Percentiles rank a stretch among this genome's conserved stretches.
phyloP scores from a whole-genome alignment of 768 basidiomycete species.

The Guyanaporus albipodus region DNA sequence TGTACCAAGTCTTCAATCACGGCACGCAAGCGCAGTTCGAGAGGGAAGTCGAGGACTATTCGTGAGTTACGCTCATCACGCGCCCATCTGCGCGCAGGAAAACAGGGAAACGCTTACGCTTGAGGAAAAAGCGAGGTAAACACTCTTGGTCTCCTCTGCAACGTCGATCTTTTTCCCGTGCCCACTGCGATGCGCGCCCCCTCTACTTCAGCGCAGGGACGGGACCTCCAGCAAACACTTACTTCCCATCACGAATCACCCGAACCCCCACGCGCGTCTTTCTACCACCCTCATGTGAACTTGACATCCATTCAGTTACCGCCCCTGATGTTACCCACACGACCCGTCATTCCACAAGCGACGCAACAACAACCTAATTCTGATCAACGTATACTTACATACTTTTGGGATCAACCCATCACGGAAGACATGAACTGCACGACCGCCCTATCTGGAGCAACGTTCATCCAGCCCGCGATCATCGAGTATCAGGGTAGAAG shows the following conservation, averaged over 20 bases:
- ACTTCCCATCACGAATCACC: conserved; percentile 1
- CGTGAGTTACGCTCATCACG: conserved; percentile 32
- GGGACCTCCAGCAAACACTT: conserved; percentile 14
- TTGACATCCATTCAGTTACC: conserved; percentile 20
- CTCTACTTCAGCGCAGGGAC: conserved; percentile 1
- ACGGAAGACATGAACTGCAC: conserved; percentile 45
- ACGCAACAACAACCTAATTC: conserved; percentile 9
- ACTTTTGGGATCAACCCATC: conserved; percentile 38
- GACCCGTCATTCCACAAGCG: conserved; percentile 2
- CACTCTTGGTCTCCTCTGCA: conserved; percentile 67
- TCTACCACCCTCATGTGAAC: conserved; percentile 14
- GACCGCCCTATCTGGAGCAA: conserved; percentile 55
- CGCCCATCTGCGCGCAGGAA: not conserved
- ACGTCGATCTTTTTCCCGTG: conserved; percentile 72
- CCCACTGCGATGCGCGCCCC: conserved; percentile 23
- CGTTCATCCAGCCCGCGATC: conserved; percentile 52
- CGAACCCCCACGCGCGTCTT: conserved; percentile 8
- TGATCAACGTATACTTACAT: conserved; percentile 40
- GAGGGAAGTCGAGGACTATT: conserved; percentile 47
- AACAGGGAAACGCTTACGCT: conserved; percentile 5
- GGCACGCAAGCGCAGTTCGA: conserved; percentile 40
- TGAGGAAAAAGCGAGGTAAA: conserved; percentile 55
- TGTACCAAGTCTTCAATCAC: conserved; percentile 43
- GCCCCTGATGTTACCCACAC: conserved; percentile 17
- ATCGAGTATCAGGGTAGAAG: conserved; percentile 53